Base-by-base conservation (phyloP, 139 green algal genomes). In the Auxenochlorella pyrenoidosa region DNA sequence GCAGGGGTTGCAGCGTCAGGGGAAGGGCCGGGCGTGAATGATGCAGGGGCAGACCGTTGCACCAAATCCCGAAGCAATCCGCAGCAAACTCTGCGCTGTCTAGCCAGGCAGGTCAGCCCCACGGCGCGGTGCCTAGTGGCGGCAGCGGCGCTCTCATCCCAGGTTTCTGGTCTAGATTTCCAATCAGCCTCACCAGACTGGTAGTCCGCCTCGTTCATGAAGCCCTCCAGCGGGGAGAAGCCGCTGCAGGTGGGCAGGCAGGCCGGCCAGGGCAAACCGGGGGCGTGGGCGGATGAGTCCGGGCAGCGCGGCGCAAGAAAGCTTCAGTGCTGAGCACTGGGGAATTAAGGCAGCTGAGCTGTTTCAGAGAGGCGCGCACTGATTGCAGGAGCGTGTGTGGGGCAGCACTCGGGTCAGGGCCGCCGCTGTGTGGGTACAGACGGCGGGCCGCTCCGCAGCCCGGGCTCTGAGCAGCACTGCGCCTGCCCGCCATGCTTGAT, bases 171-270 rank as follows among this genome's bases (percentile, higher is more conserved):
- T n/a, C n/a, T n/a, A n/a, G n/a, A 70, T 6, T 70, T 54, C 47
- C 6, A 70, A 3, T 4, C 26, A 70, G 60, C n/a, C 80, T 51
- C 80, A 85, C 80, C 80, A 38, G 90, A 90, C 4, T 95, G 76
- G 84, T 98, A 98, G 19, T 93, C 92, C 16, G 94, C 95, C 87
- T 96, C 88, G 72, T 94, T 94, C 90, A 99, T 95, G 92, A 98
- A 98, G 76, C 96, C 96, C 60, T 94, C 88, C 70, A 99, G 88
- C 1, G 96, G 96, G 34, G 96, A 97, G 88, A 99, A 99, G 66
- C 86, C 95, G 32, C 93, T 94, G 92, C 82, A 88, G 59, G 40
- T 24, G 34, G 54, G 54, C 54, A 63, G 54, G 54, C 36, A 79
- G 72, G 72, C 71, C 30, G 36, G 47, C 8, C 47, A 58, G 47